Conservation (phyloP, 352 stramenopile genomes). For the Globisporangium takayamanum region DNA sequence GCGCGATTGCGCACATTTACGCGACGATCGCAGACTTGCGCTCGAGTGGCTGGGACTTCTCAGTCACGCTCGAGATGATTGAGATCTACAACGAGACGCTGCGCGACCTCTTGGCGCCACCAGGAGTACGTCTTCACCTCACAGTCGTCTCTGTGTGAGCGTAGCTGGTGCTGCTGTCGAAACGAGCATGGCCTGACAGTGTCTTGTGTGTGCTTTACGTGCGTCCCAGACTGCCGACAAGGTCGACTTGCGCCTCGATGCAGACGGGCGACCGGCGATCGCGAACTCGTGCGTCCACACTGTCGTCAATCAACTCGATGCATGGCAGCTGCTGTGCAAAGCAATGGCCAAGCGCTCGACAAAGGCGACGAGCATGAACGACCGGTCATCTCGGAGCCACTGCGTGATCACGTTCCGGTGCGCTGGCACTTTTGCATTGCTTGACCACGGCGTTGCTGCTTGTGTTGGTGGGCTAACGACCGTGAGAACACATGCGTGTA, state of each 20-base stretch:
- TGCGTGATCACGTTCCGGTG: conserved; percentile 82
- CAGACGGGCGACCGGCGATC: conserved; percentile 52
- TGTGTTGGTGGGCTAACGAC: neutral
- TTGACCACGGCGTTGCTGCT: neutral
- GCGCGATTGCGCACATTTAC: conserved; percentile 76
- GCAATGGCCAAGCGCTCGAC: conserved; percentile 60
- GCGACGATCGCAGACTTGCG: conserved; percentile 49
- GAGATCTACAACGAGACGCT: conserved; percentile 99
- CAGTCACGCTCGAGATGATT: conserved; percentile 80
- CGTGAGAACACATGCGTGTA: neutral
- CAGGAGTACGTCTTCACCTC: conserved; percentile 27
- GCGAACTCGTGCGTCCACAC: conserved; percentile 57
- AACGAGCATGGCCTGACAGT: neutral
- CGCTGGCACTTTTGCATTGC: neutral
- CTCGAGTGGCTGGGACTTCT: conserved; percentile 70
- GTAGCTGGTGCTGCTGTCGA: neutral
- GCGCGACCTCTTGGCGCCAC: conserved; percentile 85
- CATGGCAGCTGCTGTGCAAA: conserved; percentile 58
- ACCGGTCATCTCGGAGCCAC: conserved; percentile 78
- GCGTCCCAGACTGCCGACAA: conserved; percentile 45
- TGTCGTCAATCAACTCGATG: conserved; percentile 49
- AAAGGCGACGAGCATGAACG: conserved; percentile 83
- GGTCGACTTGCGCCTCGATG: conserved; percentile 65
- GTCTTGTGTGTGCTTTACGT: neutral
- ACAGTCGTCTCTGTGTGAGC: neutral